A percentile compares a stretch with the other conserved stretches of the same genome.
These are phyloP conservation scores for Populus hybrid DNA, from an alignment of 441 rosid species.

Conservation along the genomic window DNA sequence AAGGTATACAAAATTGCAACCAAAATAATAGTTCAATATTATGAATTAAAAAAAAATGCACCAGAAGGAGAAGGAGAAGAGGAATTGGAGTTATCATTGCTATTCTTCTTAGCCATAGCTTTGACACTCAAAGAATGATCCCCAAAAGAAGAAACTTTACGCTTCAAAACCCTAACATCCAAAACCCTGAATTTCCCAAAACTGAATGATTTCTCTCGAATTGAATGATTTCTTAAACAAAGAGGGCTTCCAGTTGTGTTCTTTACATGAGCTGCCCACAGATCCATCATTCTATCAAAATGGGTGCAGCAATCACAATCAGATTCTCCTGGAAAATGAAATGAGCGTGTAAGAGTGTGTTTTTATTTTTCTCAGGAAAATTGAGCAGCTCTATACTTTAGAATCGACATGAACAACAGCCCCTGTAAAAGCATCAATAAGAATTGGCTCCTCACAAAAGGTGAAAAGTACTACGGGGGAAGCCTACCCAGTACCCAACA, in stretches of 20 bases:
- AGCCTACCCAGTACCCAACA: too few relatives aligned
- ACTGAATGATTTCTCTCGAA: conserved; percentile 31
- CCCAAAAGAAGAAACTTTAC: conserved; percentile 27
- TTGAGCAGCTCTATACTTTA: too few relatives aligned
- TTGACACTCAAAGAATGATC: conserved; percentile 40
- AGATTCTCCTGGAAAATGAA: too few relatives aligned
- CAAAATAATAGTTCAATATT: too few relatives aligned
- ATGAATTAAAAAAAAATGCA: background rate
- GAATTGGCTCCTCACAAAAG: too few relatives aligned
- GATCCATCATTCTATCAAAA: conserved; percentile 51
- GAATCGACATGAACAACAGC: too few relatives aligned
- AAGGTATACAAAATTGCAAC: background rate
- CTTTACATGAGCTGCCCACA: conserved; percentile 54
- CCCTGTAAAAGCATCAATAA: too few relatives aligned
- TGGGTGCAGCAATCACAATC: too few relatives aligned
- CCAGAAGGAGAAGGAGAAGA: conserved; percentile 36
- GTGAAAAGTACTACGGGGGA: too few relatives aligned
- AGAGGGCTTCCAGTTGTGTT: conserved; percentile 41
- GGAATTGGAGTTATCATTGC: conserved; percentile 29
- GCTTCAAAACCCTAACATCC: conserved; percentile 36
- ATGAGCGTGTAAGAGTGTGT: too few relatives aligned
- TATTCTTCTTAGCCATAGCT: conserved; percentile 75
- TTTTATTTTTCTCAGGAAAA: too few relatives aligned
- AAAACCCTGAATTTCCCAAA: conserved; percentile 27
- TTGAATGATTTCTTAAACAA: conserved; percentile 26